Base-by-base conservation (phyloP, 2,329 filamentous ascomycete genomes). In the Cercospora zeina region DNA sequence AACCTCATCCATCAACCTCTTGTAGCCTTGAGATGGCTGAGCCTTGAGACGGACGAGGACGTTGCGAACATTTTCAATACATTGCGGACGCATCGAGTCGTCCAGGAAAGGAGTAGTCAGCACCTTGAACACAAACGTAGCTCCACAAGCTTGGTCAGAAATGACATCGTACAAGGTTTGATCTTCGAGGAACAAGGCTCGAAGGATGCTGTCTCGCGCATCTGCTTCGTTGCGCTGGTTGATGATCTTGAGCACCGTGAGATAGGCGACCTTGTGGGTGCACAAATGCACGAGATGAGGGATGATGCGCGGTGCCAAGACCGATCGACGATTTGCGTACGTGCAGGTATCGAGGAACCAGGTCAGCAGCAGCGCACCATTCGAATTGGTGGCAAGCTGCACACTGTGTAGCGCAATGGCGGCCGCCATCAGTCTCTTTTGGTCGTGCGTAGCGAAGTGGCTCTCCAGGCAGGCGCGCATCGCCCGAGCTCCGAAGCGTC, bases 261-360 rank as follows among this genome's bases (percentile, higher is more conserved):
- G 82, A 73, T 97, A 97, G 0, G 95, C 95, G 60, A 99, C 93
- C 82, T 97, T 97, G 82, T 99, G 95, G 0, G 95, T 97, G 82
- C 95, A 97, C 6, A 99, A 84, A 74, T 97, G 91, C 24, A 97
- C 92, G 33, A 99, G 82, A 74, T 96, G 92, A 42, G 95, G 93
- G 14, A 97, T 91, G 24, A 99, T 86, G 69, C 93, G 87, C 19
- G 95, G 95, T 49, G 95, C 93, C 59, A 99, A 83, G 30, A 97
- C 93, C 24, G 91, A 96, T 62, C 95, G 89, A 67, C 95, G 89
- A 69, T 89, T 87, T 36, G 93, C 92, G 80, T 97, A 96, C 13
- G 90, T 97, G 83, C 95, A 99, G 1, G 95, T 97, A 74, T 99
- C 95, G 59, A 99, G 82, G 82, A 97, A 96, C 95, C 95, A 99